Evolutionary conservation across 305 asterid species (phyloP), one percentile per base, ranked within the genome.

Genomic region (Fraxinus velutina): DNA sequence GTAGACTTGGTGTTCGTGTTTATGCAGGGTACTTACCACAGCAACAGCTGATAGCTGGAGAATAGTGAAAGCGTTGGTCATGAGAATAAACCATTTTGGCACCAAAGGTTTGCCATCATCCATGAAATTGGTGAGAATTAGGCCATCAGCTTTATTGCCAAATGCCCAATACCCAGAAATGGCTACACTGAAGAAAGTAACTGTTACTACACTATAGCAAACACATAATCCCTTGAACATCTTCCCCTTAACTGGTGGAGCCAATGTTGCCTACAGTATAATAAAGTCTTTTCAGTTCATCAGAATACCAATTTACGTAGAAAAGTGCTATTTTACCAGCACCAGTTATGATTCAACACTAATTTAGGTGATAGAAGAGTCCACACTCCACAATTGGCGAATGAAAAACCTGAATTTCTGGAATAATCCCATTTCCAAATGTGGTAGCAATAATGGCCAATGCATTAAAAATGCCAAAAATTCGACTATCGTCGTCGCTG

Each of bases 141-240:
- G 90, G 77, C 91, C 91, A 2, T 89, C 71, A n/a, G 95, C 89
- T 66, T 79, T 47, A 84, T 92, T 95, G 8, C 99, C 97, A 83
- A 95, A 95, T 8, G 97, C 96, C 97, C 97, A 94, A 47, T 95
- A 95, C 13, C 99, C 97, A 42, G 99, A 91, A 85, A 94, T 88
- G 0, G 97, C 89, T n/a, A 95, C 99, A 64, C 95, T 89, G 86
- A 89, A 94, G 87, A 92, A 95, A 12, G 99, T 92, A 3, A 83
- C 29, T 2, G 84, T 42, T 5, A 92, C 90, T 1, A 92, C 88
- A 12, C 91, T 71, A 64, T 95, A 95, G 84, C 99, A 95, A 79
- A 95, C 80, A 75, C 93, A 92, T 1, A 92, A 90, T 78, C 96
- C 99, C 81, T 94, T 95, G 79, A 92, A 93, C 97, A 95, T 95